Evolutionary conservation across 495 filamentous ascomycete genomes (phyloP).

Genomic region (Staphylotrichum tortipilum): DNA sequence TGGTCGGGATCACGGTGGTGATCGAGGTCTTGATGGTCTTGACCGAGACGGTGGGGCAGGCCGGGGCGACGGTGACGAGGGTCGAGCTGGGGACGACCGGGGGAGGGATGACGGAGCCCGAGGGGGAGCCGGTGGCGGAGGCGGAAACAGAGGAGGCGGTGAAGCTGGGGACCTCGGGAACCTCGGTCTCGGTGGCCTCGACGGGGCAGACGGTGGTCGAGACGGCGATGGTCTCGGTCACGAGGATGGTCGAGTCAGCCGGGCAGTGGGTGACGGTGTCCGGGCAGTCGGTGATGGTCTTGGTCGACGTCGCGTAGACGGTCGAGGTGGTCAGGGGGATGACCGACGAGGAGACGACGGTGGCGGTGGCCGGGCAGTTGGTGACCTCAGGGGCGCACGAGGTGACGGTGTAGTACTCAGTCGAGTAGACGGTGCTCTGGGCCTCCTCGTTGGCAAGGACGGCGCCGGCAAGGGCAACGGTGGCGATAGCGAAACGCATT

Average conservation of each 20-base stretch:
- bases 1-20: conserved; percentile 44
- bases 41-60: conserved; percentile 30
- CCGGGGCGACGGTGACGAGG: conserved; percentile 21
- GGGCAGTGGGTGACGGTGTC: conserved; percentile 54
- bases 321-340: conserved; percentile 31
- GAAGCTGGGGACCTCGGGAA: conserved; percentile 3
- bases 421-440: conserved; percentile 46
- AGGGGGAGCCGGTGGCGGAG: background rate
- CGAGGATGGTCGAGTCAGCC: conserved; percentile 34
- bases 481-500: conserved; percentile 44
- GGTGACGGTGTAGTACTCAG: conserved; percentile 49
- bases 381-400: conserved; percentile 42
- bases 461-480: conserved; percentile 43
- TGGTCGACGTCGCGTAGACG: conserved; percentile 46
- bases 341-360: conserved; percentile 33
- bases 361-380: conserved; percentile 44
- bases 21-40: conserved; percentile 34
- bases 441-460: conserved; percentile 24
- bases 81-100: conserved; percentile 2
- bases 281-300: conserved; percentile 53
- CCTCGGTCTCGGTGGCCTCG: conserved; percentile 16
- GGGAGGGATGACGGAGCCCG: background rate
- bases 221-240: conserved; percentile 28
- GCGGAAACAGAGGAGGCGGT: background rate
- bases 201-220: conserved; percentile 30